Base-by-base conservation (phyloP, 139 green algal genomes). In the Chlamydomonas asymmetrica region DNA sequence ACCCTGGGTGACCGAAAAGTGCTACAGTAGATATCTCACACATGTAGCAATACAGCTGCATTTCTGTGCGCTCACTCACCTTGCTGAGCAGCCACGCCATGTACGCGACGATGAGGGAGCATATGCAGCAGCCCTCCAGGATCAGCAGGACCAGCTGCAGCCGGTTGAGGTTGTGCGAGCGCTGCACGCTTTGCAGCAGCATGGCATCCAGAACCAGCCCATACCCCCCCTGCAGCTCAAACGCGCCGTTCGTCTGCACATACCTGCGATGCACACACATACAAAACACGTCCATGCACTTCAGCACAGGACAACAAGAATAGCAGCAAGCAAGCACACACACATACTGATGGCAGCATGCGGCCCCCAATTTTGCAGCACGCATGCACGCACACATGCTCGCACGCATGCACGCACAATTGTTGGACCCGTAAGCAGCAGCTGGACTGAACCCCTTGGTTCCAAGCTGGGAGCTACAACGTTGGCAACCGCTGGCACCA, bases 101-200 rank as follows among this genome's bases (percentile, higher is more conserved):
- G 61, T 81, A 84, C 25, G 68, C 60, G n/a, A 63, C 41, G 3
- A 73, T 73, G 5, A 43, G 39, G 7, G 74, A 31, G 62, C 74
- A 84, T 7, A 84, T 35, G 23, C 73, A 45, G 49, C 67, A 78
- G 48, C 79, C 79, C 43, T 84, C 79, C 3, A 81, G 61, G 29
- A 80, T 73, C 50, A 84, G 66, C 27, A 84, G 32, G 41, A 80
- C 40, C 23, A 75, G 68, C 38, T 75, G 68, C 68, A 75, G 68
- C n/a, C 34, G 68, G 68, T 74, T 67, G 48, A 84, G 80, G 29
- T 50, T 48, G 56, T 49, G 56, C 34, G 34, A 43, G 31, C 62
- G 69, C 49, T 48, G 50, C 8, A 77, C 39, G 6, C 63, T 73
- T 50, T 76, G 61, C 49, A 78, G 73, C 40, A 84, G 73, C 65